Evolutionary conservation across 495 filamentous ascomycete genomes (phyloP), one percentile per base, ranked within the genome.

Genomic region (Podospora pseudopauciseta): DNA sequence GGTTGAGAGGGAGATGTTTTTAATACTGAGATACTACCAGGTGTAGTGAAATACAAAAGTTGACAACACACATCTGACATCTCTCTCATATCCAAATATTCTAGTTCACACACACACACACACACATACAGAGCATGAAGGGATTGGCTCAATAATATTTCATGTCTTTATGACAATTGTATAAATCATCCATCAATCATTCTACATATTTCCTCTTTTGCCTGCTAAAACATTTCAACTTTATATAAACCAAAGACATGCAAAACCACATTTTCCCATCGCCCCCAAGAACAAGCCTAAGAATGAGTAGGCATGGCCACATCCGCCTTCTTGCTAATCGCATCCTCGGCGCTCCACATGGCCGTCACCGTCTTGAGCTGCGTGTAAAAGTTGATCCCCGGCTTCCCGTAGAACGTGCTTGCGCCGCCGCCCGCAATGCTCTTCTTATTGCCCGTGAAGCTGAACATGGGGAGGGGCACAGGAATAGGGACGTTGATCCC

Each of bases 361-460:
- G 92, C 92, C 69, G 95, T 99, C 63, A 99, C 94, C 23, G 95
- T 99, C 89, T 99, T 97, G 73, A 89, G 85, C 84, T 98, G 95
- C 16, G 95, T 99, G 76, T 96, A 99, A 78, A 99, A 99, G 67
- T 90, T 88, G 72, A 99, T 72, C 4, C 94, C 95, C 18, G 92
- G 90, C 79, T 92, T 91, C 64, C 95, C 95, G 74, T 99, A 99
- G 76, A 99, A 99, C 11, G 92, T 94, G 80, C 89, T 97, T 54
- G 91, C 93, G 66, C 95, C 94, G 26, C 94, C 93, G 54, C 95
- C 95, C 0, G 95, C 95, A 60, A 99, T 85, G 76, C 90, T 94
- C 84, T 90, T 93, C 89, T 99, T 99, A 81, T 98, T 99, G 64
- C 95, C 95, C 20, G 95, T 99, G 82, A 99, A 99, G 64, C 87